These are phyloP conservation scores for Saturnispora hagleri DNA, from an alignment of 805 yeast species.

Conservation along the genomic window DNA sequence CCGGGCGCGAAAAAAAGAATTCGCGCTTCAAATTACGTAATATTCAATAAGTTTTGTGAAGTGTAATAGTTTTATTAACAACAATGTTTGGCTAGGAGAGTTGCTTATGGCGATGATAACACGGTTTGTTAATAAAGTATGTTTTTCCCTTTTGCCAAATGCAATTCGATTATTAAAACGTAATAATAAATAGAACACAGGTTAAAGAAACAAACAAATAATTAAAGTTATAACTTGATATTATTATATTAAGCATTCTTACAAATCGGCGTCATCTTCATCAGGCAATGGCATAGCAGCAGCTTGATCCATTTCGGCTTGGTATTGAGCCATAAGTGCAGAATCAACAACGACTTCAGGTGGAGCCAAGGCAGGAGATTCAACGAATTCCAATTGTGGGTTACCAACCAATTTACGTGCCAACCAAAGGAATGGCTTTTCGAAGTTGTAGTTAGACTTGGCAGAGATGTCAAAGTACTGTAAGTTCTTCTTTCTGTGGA, in stretches of 20 bases:
- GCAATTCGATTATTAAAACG: too few relatives aligned
- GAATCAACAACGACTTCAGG: conserved; percentile 98
- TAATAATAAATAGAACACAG: not conserved
- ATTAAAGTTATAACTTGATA: not conserved
- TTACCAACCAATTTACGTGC: conserved; percentile 98
- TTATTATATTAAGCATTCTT: conserved; percentile 24
- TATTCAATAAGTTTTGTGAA: too few relatives aligned
- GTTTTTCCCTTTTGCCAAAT: too few relatives aligned
- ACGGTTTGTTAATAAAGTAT: too few relatives aligned
- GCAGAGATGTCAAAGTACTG: conserved; percentile 99
- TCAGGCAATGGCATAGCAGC: conserved; percentile 99
- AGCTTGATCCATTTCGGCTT: conserved; percentile 99
- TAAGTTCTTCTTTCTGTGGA: conserved; percentile 99
- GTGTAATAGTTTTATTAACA: too few relatives aligned
- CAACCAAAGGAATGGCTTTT: conserved; percentile 99
- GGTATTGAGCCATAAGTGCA: conserved; percentile 95
- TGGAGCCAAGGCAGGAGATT: conserved; percentile 98
- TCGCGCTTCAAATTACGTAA: not conserved
- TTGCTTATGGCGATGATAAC: too few relatives aligned
- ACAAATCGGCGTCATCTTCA: conserved; percentile 99
- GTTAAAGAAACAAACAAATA: not conserved
- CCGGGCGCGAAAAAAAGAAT: not conserved
- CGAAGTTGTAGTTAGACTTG: conserved; percentile 98
- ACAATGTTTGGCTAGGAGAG: too few relatives aligned
- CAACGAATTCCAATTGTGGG: conserved; percentile 96